Evolutionary conservation across 768 basidiomycete species (phyloP).

Genomic region (Sporobolomyces roseus): DNA sequence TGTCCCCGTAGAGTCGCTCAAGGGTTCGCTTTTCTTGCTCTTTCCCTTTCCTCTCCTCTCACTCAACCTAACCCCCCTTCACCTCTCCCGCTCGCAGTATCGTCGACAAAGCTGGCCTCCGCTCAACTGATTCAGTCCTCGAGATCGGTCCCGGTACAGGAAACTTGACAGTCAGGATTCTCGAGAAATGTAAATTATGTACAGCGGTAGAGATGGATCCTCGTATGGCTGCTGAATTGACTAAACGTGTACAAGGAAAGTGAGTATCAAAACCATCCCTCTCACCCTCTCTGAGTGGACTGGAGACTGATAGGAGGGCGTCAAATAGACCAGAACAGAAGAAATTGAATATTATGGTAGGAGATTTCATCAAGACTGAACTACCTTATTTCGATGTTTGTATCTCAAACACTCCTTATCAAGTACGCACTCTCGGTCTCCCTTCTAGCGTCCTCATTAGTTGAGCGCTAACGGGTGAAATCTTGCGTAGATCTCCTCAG

Average conservation of each 20-base stretch:
- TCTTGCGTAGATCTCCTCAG: slow-evolving; percentile 73
- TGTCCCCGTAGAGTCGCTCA: slow-evolving; percentile 64
- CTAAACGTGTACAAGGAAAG: slow-evolving; percentile 97
- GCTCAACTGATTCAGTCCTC: slow-evolving; percentile 89
- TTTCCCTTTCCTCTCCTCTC: slow-evolving; percentile 2
- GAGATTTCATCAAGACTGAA: slow-evolving; percentile 97
- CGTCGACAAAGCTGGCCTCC: slow-evolving; percentile 69
- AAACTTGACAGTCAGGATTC: slow-evolving; percentile 86
- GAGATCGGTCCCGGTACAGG: slow-evolving; percentile 98
- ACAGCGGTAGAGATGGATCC: slow-evolving; percentile 98
- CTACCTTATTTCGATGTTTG: slow-evolving; percentile 98
- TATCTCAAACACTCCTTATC: slow-evolving; percentile 98
- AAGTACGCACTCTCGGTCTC: slow-evolving; percentile 51
- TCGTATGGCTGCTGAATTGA: slow-evolving; percentile 95
- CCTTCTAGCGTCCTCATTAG: neutral
- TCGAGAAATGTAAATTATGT: slow-evolving; percentile 87
- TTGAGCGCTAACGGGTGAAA: neutral
- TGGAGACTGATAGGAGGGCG: neutral
- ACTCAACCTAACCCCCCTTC: neutral
- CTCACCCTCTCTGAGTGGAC: neutral
- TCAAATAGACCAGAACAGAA: slow-evolving; percentile 78
- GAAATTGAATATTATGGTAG: slow-evolving; percentile 90
- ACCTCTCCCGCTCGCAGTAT: slow-evolving; percentile 29
- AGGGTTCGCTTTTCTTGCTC: slow-evolving; percentile 55
- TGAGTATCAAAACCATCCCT: slow-evolving; percentile 54